phyloP scores from a whole-genome alignment of 805 yeast species.

The Grigorovia transvaalensis region DNA sequence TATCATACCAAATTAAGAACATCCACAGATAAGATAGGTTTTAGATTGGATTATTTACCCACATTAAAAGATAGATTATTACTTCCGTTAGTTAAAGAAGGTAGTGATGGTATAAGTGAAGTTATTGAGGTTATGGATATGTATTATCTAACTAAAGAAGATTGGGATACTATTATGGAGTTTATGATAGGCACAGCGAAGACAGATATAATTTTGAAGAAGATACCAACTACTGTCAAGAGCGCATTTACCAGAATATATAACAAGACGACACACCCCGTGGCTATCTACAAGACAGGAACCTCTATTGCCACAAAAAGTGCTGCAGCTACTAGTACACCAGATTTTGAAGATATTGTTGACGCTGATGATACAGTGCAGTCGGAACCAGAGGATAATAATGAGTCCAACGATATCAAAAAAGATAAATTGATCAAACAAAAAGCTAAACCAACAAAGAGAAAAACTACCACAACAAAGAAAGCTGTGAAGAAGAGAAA shows the following conservation, averaged over 20 bases:
- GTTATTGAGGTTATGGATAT: conserved; percentile 70
- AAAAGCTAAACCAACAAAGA: conserved; percentile 22
- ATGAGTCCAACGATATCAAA: conserved; percentile 27
- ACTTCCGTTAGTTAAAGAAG: conserved; percentile 45
- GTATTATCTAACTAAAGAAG: conserved; percentile 80
- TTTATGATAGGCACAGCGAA: conserved; percentile 59
- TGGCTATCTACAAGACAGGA: conserved; percentile 70
- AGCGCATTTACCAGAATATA: conserved; percentile 80
- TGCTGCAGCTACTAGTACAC: conserved; percentile 11
- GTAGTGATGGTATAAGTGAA: conserved; percentile 52
- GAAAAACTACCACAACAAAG: conserved; percentile 14
- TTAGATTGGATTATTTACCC: conserved; percentile 70
- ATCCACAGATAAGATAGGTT: conserved; percentile 60
- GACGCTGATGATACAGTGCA: conserved; percentile 27
- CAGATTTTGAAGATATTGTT: conserved; percentile 30
- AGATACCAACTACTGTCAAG: conserved; percentile 68
- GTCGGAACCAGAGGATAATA: conserved; percentile 19
- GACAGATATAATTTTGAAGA: conserved; percentile 40
- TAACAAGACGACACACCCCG: conserved; percentile 69
- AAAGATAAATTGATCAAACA: conserved; percentile 29
- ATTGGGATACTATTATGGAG: conserved; percentile 84
- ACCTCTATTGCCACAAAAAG: conserved; percentile 35
- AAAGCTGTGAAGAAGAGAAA: conserved; percentile 11
- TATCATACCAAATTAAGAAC: conserved; percentile 78
- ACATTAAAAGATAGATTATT: conserved; percentile 46